Base-by-base conservation (phyloP, 192 early-diverging fungal genomes). In the Phycomyces blakesleeanus region DNA sequence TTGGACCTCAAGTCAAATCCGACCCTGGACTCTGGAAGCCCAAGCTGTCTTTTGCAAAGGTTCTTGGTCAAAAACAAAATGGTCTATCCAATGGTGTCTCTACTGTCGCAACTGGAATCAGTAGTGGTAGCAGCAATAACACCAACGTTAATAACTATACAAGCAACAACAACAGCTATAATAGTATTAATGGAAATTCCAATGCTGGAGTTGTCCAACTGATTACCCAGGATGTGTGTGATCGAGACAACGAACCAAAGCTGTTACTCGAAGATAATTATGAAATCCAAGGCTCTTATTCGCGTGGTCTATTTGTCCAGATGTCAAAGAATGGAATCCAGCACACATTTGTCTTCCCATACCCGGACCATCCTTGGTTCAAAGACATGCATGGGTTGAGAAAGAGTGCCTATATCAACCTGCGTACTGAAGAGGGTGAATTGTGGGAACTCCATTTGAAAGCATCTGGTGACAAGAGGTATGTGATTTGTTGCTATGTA, bases 391-490 rank as follows among this genome's bases (percentile, higher is more conserved):
- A 73, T 55, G 88, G 88, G 0, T 63, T 90, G 56, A 51, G 86
- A 44, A 85, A 87, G 83, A 86, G 77, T 57, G 67, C 78, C 2
- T 86, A 82, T 49, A 69, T 83, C 51, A 73, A 62, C 16, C 63
- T 87, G 21, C 59, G 72, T 29, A 77, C 73, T 14, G 78, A 84
- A 26, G 65, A 76, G 15, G 66, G 67, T 0, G 79, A 80, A 11
- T 44, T 67, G 9, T 90, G 84, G 84, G 86, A 90, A 55, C 59
- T 90, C 25, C 88, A 90, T 69, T 58, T 90, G n/a, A 90, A 90
- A 44, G 83, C 81, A 14, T 74, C 82, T 20, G 59, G 78, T 18
- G 86, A 87, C 61, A 64, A 78, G 64, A 72, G 75, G 84, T 85
- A 75, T 59, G n/a, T n/a, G n/a, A n/a, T n/a, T n/a, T n/a, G n/a